Evolutionary conservation across 371 early-diverging fungal species (phyloP).

Genomic region (Mortierella polycephala): DNA sequence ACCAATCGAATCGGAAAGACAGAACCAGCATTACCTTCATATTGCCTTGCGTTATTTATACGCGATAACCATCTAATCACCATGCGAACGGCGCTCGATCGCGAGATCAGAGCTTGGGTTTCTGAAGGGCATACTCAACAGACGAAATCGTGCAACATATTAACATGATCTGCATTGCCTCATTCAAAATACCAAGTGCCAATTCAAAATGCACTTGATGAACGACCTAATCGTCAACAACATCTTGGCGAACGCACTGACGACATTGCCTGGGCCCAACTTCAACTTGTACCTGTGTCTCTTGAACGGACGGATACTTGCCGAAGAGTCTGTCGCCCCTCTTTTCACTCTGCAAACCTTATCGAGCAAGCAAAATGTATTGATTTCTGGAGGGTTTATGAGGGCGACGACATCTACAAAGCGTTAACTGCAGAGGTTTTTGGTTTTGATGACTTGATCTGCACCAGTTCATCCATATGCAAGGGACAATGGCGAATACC

Average conservation of each 20-base stretch:
- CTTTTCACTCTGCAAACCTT: constrained; percentile 80
- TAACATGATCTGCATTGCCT: background rate
- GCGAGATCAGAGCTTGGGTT: too few relatives aligned
- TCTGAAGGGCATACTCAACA: background rate
- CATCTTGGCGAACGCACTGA: constrained; percentile 85
- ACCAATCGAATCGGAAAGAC: too few relatives aligned
- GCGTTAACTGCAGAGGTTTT: constrained; percentile 71
- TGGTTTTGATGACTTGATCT: constrained; percentile 81
- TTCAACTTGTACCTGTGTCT: constrained; percentile 90
- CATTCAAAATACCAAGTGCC: constrained; percentile 67
- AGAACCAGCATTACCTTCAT: background rate
- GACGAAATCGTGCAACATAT: background rate
- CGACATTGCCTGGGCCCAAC: constrained; percentile 86
- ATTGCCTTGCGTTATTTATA: background rate
- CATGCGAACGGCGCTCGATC: background rate
- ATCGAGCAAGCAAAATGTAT: constrained; percentile 82
- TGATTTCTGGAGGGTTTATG: constrained; percentile 81
- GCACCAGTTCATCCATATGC: constrained; percentile 54
- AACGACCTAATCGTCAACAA: constrained; percentile 77
- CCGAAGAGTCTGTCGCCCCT: constrained; percentile 68
- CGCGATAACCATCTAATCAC: background rate
- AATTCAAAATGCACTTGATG: constrained; percentile 86
- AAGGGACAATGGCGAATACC: background rate
- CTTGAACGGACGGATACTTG: constrained; percentile 78
- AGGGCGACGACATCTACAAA: constrained; percentile 63